Evolutionary conservation across 345 rosid genomes (phyloP), one percentile per base, ranked within the genome.

Genomic region (Linum lewisii): DNA sequence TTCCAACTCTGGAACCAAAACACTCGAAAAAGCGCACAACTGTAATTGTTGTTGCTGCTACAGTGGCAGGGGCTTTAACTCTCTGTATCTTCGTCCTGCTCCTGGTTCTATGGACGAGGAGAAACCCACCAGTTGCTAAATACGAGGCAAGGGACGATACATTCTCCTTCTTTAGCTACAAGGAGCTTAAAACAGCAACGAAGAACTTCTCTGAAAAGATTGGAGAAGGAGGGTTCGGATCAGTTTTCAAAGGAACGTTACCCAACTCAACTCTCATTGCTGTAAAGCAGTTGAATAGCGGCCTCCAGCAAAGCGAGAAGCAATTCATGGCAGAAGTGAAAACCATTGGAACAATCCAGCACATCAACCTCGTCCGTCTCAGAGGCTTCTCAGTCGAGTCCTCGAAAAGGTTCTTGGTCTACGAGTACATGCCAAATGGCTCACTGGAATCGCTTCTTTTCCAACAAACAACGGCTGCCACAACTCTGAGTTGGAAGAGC

Each of bases 11-110:
- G 73, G 67, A 53, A 45, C 58, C 24, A 60, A 34, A 2, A n/a
- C n/a, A n/a, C n/a, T n/a, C n/a, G n/a, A 75, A 78, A 74, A 68
- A 78, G 61, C 72, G 62, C 66, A 63, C 68, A 23, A 72, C 70
- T 24, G 42, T 82, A 37, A 67, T 83, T 69, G 54, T 87, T 60
- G 58, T 83, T 38, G 77, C 72, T 55, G 55, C 82, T 45, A 62
- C 82, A 75, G 72, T 26, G 91, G 87, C 77, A 64, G 75, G 76
- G 0, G 36, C 72, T 68, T 73, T 81, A 2, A 85, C 67, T 53
- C 62, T 82, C 14, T 58, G 24, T 0, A 55, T 68, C 63, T n/a
- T n/a, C n/a, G 64, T 70, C 19, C 56, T 69, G 60, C 50, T 78
- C n/a, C 44, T 89, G 78, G 51, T 77, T 61, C 37, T 79, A 54